These are phyloP conservation scores for Apiotrichum siamense DNA, from an alignment of 1,284 basidiomycete species.

Conservation along the genomic window DNA sequence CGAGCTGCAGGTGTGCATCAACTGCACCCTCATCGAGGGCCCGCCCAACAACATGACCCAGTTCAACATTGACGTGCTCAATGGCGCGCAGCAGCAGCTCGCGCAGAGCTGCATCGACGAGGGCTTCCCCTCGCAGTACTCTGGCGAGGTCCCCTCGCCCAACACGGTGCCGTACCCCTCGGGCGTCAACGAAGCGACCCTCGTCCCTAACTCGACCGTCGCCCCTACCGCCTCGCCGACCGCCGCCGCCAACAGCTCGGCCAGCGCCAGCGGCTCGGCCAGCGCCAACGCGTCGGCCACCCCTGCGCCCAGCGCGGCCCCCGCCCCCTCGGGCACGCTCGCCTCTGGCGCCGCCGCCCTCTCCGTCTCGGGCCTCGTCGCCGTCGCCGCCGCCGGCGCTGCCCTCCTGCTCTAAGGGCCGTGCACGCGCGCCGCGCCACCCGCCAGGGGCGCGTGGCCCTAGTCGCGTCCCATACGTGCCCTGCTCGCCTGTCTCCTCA, in stretches of 20 bases:
- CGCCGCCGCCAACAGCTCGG: neutral
- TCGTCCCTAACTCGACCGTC: neutral
- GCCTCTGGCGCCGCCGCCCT: neutral
- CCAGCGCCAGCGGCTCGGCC: neutral
- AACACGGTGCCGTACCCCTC: conserved; percentile 5
- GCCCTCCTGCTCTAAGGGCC: conserved; percentile 3
- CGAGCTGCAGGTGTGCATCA: conserved; percentile 10
- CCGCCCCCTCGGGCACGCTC: neutral
- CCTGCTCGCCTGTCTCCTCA: too few relatives aligned
- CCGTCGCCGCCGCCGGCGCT: neutral
- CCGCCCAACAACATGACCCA: neutral
- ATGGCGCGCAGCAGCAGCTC: conserved; percentile 13
- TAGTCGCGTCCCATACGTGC: too few relatives aligned
- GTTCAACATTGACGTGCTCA: conserved; percentile 12
- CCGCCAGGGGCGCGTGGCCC: too few relatives aligned
- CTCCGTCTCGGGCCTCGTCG: neutral
- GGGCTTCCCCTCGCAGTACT: conserved; percentile 1
- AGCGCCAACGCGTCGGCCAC: neutral
- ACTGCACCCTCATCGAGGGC: conserved; percentile 4
- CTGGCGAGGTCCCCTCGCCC: conserved; percentile 4
- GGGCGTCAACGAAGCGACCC: conserved; percentile 5
- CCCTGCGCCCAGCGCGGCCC: neutral
- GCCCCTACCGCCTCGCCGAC: neutral
- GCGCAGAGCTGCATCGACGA: conserved; percentile 8
- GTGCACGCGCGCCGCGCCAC: too few relatives aligned